These are phyloP conservation scores for Metarhizium rileyi DNA, from an alignment of 2,329 filamentous ascomycete species.

Conservation along the genomic window DNA sequence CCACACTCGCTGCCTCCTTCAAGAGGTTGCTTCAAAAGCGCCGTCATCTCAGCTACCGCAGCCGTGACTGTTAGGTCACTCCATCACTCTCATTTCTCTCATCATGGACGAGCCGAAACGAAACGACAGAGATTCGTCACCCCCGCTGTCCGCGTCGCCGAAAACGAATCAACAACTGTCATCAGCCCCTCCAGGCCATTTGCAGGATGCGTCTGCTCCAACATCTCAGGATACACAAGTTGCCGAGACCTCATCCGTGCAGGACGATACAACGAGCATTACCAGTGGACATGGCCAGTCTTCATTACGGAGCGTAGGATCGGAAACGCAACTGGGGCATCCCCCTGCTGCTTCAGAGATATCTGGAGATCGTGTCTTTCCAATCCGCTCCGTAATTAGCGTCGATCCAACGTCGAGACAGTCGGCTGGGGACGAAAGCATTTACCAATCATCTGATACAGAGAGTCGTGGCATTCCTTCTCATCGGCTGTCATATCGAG, in stretches of 20 bases:
- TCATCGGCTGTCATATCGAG: constrained; percentile 19
- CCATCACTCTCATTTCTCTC: background rate
- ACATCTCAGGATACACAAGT: background rate
- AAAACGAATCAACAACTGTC: background rate
- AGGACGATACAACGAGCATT: constrained; percentile 1
- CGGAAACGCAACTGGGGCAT: constrained; percentile 29
- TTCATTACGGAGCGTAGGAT: constrained; percentile 33
- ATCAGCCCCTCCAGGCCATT: background rate
- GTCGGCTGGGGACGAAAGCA: constrained; percentile 31
- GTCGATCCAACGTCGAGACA: constrained; percentile 45
- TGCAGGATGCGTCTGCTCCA: background rate
- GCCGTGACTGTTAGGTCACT: constrained; percentile 6
- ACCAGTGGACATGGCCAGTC: constrained; percentile 14
- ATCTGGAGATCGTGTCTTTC: constrained; percentile 57
- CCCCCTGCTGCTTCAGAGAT: constrained; percentile 25
- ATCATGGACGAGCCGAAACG: constrained; percentile 4
- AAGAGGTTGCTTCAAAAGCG: background rate
- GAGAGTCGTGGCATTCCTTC: constrained; percentile 21
- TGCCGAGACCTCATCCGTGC: background rate
- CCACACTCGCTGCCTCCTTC: constrained; percentile 2
- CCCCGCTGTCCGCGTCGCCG: background rate
- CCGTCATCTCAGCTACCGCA: background rate
- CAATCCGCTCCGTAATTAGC: constrained; percentile 70
- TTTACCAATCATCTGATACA: constrained; percentile 22
- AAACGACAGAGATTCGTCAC: background rate